A percentile compares a stretch with the other conserved stretches of the same genome.
These are phyloP conservation scores for Colletotrichum horii DNA, from an alignment of 2,329 filamentous ascomycete genomes.

Conservation along the genomic window DNA sequence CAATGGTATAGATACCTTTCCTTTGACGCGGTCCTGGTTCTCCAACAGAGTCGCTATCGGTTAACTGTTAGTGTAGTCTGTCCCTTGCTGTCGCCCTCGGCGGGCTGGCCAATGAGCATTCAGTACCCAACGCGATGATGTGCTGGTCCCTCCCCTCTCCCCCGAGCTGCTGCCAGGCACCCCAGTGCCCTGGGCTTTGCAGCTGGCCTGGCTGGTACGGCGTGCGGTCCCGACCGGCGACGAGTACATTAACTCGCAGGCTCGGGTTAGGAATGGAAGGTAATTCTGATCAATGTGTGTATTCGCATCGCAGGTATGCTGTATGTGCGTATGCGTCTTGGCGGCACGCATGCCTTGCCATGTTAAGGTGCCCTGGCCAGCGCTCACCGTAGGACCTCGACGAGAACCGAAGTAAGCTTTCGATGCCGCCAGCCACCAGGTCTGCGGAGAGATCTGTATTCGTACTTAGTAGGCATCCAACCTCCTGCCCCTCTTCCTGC, in stretches of 20 bases:
- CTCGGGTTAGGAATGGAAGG: not conserved
- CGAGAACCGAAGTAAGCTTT: not conserved
- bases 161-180: constrained; percentile 2
- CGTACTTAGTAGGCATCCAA: not conserved
- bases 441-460: not conserved
- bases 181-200: not conserved
- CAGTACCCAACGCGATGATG: not conserved
- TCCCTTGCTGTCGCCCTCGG: not conserved
- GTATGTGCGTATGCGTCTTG: not conserved
- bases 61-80: not conserved
- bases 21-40: not conserved
- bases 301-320: not conserved
- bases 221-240: not conserved
- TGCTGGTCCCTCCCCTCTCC: not conserved
- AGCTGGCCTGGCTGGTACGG: not conserved
- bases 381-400: not conserved
- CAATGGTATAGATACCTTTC: not conserved
- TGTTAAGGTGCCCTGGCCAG: not conserved
- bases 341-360: not conserved
- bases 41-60: not conserved
- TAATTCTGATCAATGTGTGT: not conserved
- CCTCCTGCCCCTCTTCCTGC: not conserved
- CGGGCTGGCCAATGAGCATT: not conserved
- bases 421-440: not conserved
- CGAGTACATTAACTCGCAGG: not conserved